Evolutionary conservation across 441 rosid genomes (phyloP), one percentile per base, ranked within the genome.

Genomic region (Theobroma grandiflorum): DNA sequence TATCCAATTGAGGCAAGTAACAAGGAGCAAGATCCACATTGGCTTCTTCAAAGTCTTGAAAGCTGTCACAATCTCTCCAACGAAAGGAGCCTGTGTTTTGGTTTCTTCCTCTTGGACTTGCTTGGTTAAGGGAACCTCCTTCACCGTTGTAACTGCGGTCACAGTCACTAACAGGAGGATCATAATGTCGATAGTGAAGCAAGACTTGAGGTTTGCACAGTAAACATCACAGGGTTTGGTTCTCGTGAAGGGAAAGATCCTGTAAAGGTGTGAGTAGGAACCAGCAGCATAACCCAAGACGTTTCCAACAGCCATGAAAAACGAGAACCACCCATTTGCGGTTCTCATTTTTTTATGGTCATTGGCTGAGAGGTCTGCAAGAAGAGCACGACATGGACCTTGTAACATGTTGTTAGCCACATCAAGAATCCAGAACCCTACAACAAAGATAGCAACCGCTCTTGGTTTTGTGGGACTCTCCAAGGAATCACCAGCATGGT

Each of bases 231-330:
- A 96, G 1, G 98, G 90, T 5, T 12, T 66, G 0, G 99, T 89
- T 71, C 64, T 80, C 0, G 99, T 89, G 91, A 94, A 96, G 0
- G 98, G 94, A 31, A 91, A 82, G 14, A 90, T 6, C 55, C 82
- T 82, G 81, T 92, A 82, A 22, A 96, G 83, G 64, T 74, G 73
- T 33, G 82, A 75, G 79, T 89, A 85, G 8, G 94, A 85, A 0
- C 99, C 98, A 0, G 97, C 97, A 40, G 97, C 95, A 78, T 76
- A 94, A 15, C 99, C 99, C 8, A 91, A 85, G 26, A 94, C 91
- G 82, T 92, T 92, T 1, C 99, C 99, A 6, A 96, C 89, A 18
- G 98, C 99, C 99, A 94, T 96, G 88, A 96, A 96, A 80, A 94
- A 94, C 43, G 97, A 87, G 84, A 84, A 94, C 77, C 89, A 84